A percentile compares a stretch with the other conserved stretches of the same genome.
Evolutionary conservation across 495 filamentous ascomycete species (phyloP).

Genomic region (Penicillium parvum): DNA sequence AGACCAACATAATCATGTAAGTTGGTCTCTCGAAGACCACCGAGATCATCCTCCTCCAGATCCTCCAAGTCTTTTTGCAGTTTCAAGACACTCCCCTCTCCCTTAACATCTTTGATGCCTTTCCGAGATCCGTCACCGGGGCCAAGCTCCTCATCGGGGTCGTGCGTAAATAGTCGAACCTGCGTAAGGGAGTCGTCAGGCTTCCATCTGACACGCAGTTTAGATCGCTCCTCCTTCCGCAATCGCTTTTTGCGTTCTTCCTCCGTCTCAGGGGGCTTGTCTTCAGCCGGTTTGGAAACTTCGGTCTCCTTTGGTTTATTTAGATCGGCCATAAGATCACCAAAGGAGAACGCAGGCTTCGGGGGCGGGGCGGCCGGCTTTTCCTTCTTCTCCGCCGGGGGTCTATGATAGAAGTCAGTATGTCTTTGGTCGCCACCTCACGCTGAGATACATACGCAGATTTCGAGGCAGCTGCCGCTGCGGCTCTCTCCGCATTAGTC

Average conservation of each 20-base stretch:
- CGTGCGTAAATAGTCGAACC: conserved; percentile 69
- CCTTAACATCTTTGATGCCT: conserved; percentile 65
- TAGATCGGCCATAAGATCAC: conserved; percentile 61
- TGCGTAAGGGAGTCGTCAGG: conserved; percentile 67
- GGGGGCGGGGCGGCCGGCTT: conserved; percentile 30
- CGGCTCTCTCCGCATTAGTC: conserved; percentile 49
- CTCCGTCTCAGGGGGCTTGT: conserved; percentile 63
- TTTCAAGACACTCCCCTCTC: conserved; percentile 79
- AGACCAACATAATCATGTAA: conserved; percentile 43
- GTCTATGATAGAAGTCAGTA: conserved; percentile 24
- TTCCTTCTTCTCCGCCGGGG: conserved; percentile 38
- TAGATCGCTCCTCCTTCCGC: conserved; percentile 72
- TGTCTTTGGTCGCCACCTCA: too few species aligned
- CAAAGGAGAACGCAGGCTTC: conserved; percentile 50
- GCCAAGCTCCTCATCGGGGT: conserved; percentile 77
- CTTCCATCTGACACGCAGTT: conserved; percentile 67
- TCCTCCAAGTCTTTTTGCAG: conserved; percentile 59
- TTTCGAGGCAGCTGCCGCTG: conserved; percentile 45
- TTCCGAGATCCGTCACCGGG: conserved; percentile 60
- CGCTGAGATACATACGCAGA: conserved; percentile 33
- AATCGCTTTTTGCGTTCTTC: conserved; percentile 70
- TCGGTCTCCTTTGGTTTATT: conserved; percentile 58
- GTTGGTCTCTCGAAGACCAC: conserved; percentile 42
- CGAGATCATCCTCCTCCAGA: conserved; percentile 66
- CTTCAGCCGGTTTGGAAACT: conserved; percentile 46